Conservation (phyloP, 2,329 filamentous ascomycete genomes). For the Talaromyces verruculosus region DNA sequence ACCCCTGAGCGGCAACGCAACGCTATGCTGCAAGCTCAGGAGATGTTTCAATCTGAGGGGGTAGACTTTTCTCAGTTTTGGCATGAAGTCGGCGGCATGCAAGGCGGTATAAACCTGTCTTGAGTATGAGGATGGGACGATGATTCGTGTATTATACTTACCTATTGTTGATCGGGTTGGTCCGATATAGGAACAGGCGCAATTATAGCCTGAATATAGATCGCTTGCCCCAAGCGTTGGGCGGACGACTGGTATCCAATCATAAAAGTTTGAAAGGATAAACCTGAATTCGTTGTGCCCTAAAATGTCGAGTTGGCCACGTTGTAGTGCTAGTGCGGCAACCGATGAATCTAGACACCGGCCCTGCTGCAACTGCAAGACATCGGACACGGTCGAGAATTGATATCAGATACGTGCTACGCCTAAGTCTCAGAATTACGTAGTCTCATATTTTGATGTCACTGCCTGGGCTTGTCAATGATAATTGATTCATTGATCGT, state of each 20-base stretch:
- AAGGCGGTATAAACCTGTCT: constrained; percentile 37
- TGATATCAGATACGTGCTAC: not conserved
- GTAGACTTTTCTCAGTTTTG: constrained; percentile 84
- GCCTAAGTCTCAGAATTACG: not conserved
- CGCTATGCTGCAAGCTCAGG: constrained; percentile 71
- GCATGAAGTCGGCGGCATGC: constrained; percentile 65
- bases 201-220: not conserved
- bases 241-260: not conserved
- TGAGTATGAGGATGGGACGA: not conserved
- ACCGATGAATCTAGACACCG: not conserved
- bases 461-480: not conserved
- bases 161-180: not conserved
- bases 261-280: not conserved
- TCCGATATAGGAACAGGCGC: not conserved
- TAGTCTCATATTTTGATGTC: not conserved
- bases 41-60: constrained; percentile 70
- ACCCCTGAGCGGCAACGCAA: constrained; percentile 69
- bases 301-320: not conserved
- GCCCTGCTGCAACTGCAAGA: not conserved
- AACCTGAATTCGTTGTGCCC: not conserved
- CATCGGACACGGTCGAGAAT: not conserved
- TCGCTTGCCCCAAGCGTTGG: not conserved
- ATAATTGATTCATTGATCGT: not conserved
- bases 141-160: not conserved
- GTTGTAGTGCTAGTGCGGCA: not conserved